Conservation (phyloP, 108 stramenopile species). For the Cylindrotheca closterium region DNA sequence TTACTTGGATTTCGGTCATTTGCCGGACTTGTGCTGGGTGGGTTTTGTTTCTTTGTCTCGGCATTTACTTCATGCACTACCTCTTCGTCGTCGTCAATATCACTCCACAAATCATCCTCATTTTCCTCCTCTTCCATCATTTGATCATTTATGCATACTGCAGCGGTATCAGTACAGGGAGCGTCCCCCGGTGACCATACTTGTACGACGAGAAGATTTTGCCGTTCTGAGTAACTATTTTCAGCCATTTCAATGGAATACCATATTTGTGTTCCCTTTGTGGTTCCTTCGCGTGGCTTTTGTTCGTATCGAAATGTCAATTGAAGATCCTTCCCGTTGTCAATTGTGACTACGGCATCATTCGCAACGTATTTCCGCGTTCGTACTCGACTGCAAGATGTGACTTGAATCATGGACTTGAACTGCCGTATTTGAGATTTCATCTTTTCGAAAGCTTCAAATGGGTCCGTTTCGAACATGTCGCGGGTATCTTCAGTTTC, state of each 20-base stretch:
- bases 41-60: background rate
- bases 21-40: background rate
- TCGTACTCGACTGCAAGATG: slow-evolving; percentile 47
- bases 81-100: slow-evolving; percentile 39
- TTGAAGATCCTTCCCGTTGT: slow-evolving; percentile 30
- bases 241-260: slow-evolving; percentile 66
- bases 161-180: slow-evolving; percentile 44
- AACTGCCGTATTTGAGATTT: slow-evolving; percentile 39
- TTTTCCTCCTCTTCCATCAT: slow-evolving; percentile 33
- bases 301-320: slow-evolving; percentile 40
- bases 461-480: slow-evolving; percentile 55
- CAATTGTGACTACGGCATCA: slow-evolving; percentile 43
- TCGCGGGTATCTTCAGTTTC: slow-evolving; percentile 51
- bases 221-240: slow-evolving; percentile 51
- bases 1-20: slow-evolving; percentile 1
- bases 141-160: slow-evolving; percentile 49
- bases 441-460: slow-evolving; percentile 37
- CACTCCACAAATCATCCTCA: slow-evolving; percentile 43
- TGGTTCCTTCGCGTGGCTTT: slow-evolving; percentile 19
- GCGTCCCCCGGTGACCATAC: slow-evolving; percentile 45
- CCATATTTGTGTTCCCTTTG: slow-evolving; percentile 34
- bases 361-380: slow-evolving; percentile 44
- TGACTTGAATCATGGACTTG: slow-evolving; percentile 45
- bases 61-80: slow-evolving; percentile 3
- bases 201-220: slow-evolving; percentile 52